phyloP scores from a whole-genome alignment of 2,329 filamentous ascomycete species.

The Zymoseptoria tritici region DNA sequence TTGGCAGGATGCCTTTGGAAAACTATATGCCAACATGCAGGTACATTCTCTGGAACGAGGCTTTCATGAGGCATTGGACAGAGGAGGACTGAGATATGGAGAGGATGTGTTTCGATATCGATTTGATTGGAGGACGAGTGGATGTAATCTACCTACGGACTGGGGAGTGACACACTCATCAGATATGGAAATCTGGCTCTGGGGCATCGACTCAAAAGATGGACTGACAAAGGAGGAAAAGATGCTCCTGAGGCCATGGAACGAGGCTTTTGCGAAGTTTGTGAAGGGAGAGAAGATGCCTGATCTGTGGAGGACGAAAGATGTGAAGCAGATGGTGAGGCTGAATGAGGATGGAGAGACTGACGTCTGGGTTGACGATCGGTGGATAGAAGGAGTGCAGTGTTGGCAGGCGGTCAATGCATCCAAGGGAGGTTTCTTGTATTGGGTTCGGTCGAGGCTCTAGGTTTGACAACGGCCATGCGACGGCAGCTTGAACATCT shows the following conservation, averaged over 20 bases:
- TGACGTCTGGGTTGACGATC: conserved; percentile 39
- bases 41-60: conserved; percentile 48
- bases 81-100: conserved; percentile 34
- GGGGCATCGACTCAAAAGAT: conserved; percentile 39
- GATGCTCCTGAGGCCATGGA: conserved; percentile 32
- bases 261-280: conserved; percentile 34
- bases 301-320: conserved; percentile 32
- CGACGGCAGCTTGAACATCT: not conserved
- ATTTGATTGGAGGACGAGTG: conserved; percentile 47
- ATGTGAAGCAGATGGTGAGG: conserved; percentile 36
- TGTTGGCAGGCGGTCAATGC: conserved; percentile 40
- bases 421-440: conserved; percentile 11
- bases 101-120: conserved; percentile 46
- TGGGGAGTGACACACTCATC: conserved; percentile 51
- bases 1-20: conserved; percentile 48
- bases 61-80: conserved; percentile 39
- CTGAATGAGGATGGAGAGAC: conserved; percentile 41
- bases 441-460: conserved; percentile 22
- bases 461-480: conserved; percentile 4
- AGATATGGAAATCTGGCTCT: conserved; percentile 51
- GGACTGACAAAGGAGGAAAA: conserved; percentile 41
- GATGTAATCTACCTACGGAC: conserved; percentile 39
- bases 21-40: conserved; percentile 51
- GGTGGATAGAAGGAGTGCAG: conserved; percentile 41
- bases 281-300: conserved; percentile 33